Percentiles rank a stretch among this genome's conserved stretches.
phyloP scores from a whole-genome alignment of 192 early-diverging fungal genomes.

The Entomortierella lignicola region DNA sequence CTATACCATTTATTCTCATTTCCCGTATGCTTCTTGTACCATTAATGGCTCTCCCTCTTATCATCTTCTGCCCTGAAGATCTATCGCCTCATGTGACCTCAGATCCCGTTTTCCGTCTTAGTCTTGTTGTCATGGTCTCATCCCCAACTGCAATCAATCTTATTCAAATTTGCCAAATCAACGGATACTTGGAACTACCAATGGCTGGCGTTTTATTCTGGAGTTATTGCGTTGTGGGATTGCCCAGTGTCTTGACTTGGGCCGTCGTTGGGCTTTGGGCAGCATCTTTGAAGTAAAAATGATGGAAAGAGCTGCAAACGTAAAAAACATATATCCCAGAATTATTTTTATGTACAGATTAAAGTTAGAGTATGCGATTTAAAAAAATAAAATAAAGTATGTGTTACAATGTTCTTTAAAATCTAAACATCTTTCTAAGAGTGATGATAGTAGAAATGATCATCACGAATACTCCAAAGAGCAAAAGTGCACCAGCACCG shows the following conservation, averaged over 20 bases:
- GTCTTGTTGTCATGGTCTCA: slow-evolving; percentile 68
- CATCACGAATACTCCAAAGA: slow-evolving; percentile 62
- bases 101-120: slow-evolving; percentile 74
- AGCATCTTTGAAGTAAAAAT: background rate
- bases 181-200: slow-evolving; percentile 74
- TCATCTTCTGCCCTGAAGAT: slow-evolving; percentile 40
- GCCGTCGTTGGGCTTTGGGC: slow-evolving; percentile 37
- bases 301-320: too few species aligned
- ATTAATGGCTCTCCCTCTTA: slow-evolving; percentile 20
- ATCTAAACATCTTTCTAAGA: slow-evolving; percentile 31
- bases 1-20: slow-evolving; percentile 28
- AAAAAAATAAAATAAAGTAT: background rate
- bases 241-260: slow-evolving; percentile 44
- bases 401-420: background rate
- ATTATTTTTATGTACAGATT: too few species aligned
- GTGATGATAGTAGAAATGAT: slow-evolving; percentile 42
- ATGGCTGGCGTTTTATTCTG: slow-evolving; percentile 75
- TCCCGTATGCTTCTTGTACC: slow-evolving; percentile 36
- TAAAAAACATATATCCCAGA: too few species aligned
- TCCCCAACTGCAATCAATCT: slow-evolving; percentile 79
- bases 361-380: background rate
- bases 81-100: slow-evolving; percentile 57
- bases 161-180: slow-evolving; percentile 74
- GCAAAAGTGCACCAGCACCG: slow-evolving; percentile 50
- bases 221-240: slow-evolving; percentile 66